phyloP scores from a whole-genome alignment of 75 land plant species.

The Sequoia sempervirens region DNA sequence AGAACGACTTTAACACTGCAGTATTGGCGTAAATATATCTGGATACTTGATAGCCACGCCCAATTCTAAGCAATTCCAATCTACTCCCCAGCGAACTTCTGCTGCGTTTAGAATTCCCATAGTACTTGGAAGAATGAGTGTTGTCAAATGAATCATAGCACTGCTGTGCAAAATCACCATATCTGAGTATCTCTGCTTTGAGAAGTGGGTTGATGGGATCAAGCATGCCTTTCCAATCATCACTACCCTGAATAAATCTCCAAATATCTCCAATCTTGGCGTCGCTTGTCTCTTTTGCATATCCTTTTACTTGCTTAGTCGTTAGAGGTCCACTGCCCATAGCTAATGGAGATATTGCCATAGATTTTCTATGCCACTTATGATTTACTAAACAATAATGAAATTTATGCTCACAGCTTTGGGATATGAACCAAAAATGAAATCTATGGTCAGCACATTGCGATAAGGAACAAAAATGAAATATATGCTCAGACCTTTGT shows the following conservation, averaged over 20 bases:
- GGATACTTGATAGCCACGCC: slow-evolving; percentile 22
- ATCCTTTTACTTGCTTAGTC: background rate
- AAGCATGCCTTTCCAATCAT: slow-evolving; percentile 17
- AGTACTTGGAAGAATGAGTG: background rate
- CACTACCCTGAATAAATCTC: slow-evolving; percentile 4
- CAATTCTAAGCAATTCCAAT: too few species aligned
- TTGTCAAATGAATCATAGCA: slow-evolving; percentile 25
- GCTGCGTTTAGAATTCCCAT: slow-evolving; percentile 12
- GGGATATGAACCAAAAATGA: too few species aligned
- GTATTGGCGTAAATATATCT: slow-evolving; percentile 15
- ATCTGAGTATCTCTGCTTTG: slow-evolving; percentile 21
- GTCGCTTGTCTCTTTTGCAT: background rate
- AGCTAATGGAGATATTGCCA: too few species aligned
- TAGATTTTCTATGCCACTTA: too few species aligned
- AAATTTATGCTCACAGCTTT: too few species aligned
- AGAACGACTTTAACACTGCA: too few species aligned
- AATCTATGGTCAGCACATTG: too few species aligned
- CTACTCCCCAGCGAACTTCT: too few species aligned
- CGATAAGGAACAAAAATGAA: too few species aligned
- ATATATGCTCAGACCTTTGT: too few species aligned
- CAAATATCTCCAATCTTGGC: background rate
- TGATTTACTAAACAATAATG: too few species aligned
- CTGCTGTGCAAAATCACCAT: slow-evolving; percentile 21
- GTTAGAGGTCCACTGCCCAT: background rate
- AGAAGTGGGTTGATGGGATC: slow-evolving; percentile 20